phyloP scores from a whole-genome alignment of 163 green algal species.

The Trebouxia gelatinosa region DNA sequence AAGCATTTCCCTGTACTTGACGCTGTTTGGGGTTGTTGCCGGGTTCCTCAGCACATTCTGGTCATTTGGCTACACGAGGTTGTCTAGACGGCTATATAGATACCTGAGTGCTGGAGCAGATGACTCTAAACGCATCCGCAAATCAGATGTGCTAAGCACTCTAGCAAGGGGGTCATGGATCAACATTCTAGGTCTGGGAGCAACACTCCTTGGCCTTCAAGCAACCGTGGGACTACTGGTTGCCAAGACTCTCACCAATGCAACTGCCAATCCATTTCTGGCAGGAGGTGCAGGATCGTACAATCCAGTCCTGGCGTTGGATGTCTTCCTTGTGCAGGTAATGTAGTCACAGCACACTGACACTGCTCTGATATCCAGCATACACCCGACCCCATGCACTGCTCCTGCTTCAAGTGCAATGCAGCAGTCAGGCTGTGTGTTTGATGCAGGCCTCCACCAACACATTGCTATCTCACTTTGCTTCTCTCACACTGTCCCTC shows the following conservation, averaged over 20 bases:
- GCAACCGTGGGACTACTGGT: constrained; percentile 84
- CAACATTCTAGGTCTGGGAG: constrained; percentile 52
- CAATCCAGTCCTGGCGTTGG: constrained; percentile 92
- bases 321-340: constrained; percentile 93
- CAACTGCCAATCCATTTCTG: constrained; percentile 90
- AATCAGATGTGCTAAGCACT: constrained; percentile 40
- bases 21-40: constrained; percentile 84
- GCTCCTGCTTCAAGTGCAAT: too few relatives aligned
- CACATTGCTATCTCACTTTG: constrained; percentile 86
- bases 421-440: too few relatives aligned
- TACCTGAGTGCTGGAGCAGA: constrained; percentile 25
- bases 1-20: constrained; percentile 81
- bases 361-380: background rate
- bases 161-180: constrained; percentile 49
- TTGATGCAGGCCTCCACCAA: constrained; percentile 85
- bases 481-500: constrained; percentile 72
- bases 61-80: constrained; percentile 83
- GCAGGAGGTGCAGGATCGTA: constrained; percentile 66
- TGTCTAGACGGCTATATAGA: constrained; percentile 67
- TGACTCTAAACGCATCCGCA: constrained; percentile 28
- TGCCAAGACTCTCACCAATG: constrained; percentile 90
- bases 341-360: background rate
- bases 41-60: constrained; percentile 89
- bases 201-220: constrained; percentile 77
- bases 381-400: background rate